Evolutionary conservation across 2,329 filamentous ascomycete genomes (phyloP), one percentile per base, ranked within the genome.

Genomic region (Hortaea sp.): DNA sequence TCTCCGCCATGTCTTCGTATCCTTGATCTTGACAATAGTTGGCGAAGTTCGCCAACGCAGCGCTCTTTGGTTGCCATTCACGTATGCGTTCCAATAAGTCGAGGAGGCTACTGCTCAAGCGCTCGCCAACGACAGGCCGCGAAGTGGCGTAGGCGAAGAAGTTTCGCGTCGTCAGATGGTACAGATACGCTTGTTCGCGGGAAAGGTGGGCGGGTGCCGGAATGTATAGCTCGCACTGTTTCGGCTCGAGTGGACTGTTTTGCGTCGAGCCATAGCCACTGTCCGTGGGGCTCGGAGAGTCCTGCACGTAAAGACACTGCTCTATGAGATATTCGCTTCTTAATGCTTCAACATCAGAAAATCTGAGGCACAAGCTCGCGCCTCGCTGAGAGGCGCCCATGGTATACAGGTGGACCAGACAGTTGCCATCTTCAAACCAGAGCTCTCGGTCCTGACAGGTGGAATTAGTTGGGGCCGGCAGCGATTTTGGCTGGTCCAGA

Each of bases 111-210:
- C 66, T 65, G 1, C 85, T 84, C 12, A 92, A 72, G 44, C 77
- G 74, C 32, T 73, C 67, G 5, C 84, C 85, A 1, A 88, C 84
- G 31, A 89, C 60, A 0, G 85, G 78, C 49, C 76, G 76, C 3
- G 76, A 70, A 47, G 78, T 75, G 1, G 85, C 63, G 70, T 81
- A 88, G 3, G 85, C 85, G 48, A 89, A 82, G 55, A 88, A 78
- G 58, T 90, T 90, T 10, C 85, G 76, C 3, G 79, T 85, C 1
- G 80, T 77, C 5, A 87, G 60, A 55, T 87, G 81, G 61, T 83
- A 83, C 34, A 70, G 63, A 53, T 79, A 77, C 0, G 76, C 68
- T 49, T 81, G 73, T 4, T 73, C 69, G 52, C 73, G 72, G 41
- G 75, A 71, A 4, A 71, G 64, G 31, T 68, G 64, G 1, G 72